Percentiles rank a stretch among this genome's conserved stretches.
These are phyloP conservation scores for Talaromyces sp. DNA, from an alignment of 2,329 filamentous ascomycete genomes.

Conservation along the genomic window DNA sequence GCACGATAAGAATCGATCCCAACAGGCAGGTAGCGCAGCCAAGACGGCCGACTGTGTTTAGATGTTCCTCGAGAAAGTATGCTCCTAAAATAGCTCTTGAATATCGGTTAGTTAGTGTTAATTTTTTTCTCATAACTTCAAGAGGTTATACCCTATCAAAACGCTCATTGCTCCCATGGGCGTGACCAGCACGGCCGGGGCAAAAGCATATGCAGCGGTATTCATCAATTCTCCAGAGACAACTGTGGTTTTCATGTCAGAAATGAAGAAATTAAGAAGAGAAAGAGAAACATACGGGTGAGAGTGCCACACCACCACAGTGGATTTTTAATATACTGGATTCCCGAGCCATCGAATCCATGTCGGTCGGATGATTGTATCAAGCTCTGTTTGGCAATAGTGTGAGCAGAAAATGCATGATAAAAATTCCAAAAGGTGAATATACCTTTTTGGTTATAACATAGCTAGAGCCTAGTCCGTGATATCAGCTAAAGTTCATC, in stretches of 20 bases:
- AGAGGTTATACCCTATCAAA: constrained; percentile 7
- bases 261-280: background rate
- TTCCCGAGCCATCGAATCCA: constrained; percentile 8
- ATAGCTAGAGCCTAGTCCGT: constrained; percentile 8
- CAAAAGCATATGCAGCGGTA: constrained; percentile 11
- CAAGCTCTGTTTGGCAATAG: constrained; percentile 3
- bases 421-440: background rate
- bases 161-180: constrained; percentile 11
- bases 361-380: constrained; percentile 11
- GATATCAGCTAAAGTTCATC: background rate
- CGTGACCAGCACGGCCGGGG: constrained; percentile 10
- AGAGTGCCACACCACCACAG: constrained; percentile 13
- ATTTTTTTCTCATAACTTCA: background rate
- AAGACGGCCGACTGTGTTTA: constrained; percentile 9
- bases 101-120: background rate
- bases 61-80: constrained; percentile 9
- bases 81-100: constrained; percentile 9
- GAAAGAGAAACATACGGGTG: constrained; percentile 2
- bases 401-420: background rate
- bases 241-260: background rate
- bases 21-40: constrained; percentile 11
- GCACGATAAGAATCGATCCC: constrained; percentile 8
- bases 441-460: constrained; percentile 11
- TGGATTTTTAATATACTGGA: constrained; percentile 9
- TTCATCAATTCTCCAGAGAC: constrained; percentile 12